Evolutionary conservation across 768 basidiomycete genomes (phyloP).

Genomic region (Mycena sanguinolenta): DNA sequence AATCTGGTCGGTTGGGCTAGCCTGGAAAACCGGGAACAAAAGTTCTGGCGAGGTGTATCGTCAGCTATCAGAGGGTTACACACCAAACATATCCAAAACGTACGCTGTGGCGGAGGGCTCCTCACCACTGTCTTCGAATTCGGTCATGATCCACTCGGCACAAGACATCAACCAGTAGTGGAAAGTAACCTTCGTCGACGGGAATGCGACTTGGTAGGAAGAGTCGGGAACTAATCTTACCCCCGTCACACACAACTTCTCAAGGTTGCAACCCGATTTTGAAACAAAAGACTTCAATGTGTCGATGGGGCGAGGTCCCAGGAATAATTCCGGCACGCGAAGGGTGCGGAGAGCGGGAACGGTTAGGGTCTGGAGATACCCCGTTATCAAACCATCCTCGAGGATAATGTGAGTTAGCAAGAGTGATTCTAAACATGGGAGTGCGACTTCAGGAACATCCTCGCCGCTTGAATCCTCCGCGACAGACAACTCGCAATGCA

Average conservation of each 20-base stretch:
- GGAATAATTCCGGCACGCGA: neutral
- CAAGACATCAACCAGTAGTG: too few species aligned
- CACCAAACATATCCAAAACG: too few species aligned
- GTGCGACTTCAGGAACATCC: neutral
- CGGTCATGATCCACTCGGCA: too few species aligned
- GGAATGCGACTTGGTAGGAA: neutral
- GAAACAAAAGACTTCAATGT: neutral
- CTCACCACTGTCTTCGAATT: too few species aligned
- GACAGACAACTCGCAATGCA: neutral
- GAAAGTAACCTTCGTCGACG: too few species aligned
- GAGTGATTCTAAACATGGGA: neutral
- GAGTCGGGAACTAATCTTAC: neutral
- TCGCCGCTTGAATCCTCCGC: neutral
- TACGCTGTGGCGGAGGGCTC: too few species aligned
- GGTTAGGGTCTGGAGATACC: neutral
- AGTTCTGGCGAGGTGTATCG: too few species aligned
- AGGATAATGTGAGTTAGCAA: neutral
- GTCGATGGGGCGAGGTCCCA: neutral
- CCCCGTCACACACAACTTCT: neutral
- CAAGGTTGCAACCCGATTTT: neutral
- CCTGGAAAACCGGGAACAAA: too few species aligned
- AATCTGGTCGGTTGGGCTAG: too few species aligned
- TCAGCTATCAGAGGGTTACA: too few species aligned
- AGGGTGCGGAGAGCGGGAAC: neutral
- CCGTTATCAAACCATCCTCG: neutral